phyloP scores from a whole-genome alignment of 257 asterid species.

The Prunella vulgaris region DNA sequence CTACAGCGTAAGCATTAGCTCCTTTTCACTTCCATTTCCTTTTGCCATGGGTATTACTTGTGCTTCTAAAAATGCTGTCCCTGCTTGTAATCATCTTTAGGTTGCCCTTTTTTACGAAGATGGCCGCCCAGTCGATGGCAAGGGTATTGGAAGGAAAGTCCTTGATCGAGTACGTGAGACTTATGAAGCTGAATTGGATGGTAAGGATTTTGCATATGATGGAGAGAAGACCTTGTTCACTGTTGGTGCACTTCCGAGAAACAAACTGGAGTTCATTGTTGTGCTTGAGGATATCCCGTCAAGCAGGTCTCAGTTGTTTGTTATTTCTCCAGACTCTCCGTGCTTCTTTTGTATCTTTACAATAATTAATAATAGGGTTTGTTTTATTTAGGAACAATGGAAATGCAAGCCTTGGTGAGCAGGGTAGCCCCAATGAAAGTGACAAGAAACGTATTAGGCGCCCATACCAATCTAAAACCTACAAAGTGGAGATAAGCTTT shows the following conservation, averaged over 20 bases:
- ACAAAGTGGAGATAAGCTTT: constrained; percentile 70
- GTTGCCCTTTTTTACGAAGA: constrained; percentile 88
- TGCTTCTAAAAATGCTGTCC: background rate
- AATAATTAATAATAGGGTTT: background rate
- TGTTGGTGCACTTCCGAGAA: constrained; percentile 72
- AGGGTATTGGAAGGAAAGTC: constrained; percentile 82
- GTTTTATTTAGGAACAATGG: constrained; percentile 56
- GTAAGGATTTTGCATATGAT: constrained; percentile 77
- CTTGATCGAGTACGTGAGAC: constrained; percentile 77
- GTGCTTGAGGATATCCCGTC: constrained; percentile 72
- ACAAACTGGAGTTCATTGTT: constrained; percentile 74
- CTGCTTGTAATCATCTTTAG: constrained; percentile 26
- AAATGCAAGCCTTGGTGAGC: constrained; percentile 50
- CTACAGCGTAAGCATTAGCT: constrained; percentile 51
- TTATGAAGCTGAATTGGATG: constrained; percentile 62
- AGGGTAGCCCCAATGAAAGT: constrained; percentile 37
- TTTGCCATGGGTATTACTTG: background rate
- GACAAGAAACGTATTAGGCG: constrained; percentile 63
- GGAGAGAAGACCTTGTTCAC: constrained; percentile 89
- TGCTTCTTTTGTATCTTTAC: background rate
- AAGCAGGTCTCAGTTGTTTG: constrained; percentile 40
- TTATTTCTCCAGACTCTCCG: background rate
- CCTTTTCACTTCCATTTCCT: background rate
- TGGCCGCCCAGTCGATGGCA: constrained; percentile 89
- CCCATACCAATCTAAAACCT: constrained; percentile 63